Percentiles rank a stretch among this genome's conserved stretches.
Evolutionary conservation across 768 basidiomycete genomes (phyloP).

Genomic region (Lentinula aciculospora): DNA sequence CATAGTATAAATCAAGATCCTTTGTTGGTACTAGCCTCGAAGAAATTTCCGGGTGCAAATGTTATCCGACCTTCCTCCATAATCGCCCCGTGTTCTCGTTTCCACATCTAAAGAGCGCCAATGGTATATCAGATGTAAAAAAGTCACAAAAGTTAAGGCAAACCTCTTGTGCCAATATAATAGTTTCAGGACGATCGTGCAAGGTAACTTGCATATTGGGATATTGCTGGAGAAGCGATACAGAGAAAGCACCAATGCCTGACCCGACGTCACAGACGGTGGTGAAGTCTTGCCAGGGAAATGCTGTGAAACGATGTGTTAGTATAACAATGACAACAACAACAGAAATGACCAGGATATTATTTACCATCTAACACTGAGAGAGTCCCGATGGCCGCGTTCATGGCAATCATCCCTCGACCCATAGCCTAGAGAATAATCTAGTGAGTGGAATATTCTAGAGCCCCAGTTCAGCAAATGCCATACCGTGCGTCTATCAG

Average conservation of each 20-base stretch:
- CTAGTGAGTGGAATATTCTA: background rate
- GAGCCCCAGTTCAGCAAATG: background rate
- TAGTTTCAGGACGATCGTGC: background rate
- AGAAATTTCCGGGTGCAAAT: background rate
- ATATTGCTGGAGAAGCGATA: background rate
- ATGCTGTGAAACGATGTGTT: background rate
- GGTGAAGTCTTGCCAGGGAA: background rate
- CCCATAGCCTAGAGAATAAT: background rate
- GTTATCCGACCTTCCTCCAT: background rate
- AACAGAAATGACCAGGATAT: background rate
- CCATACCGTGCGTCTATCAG: background rate
- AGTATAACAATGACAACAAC: no score
- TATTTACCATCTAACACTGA: background rate
- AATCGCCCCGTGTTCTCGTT: background rate
- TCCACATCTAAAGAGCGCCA: background rate
- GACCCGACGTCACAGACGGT: background rate
- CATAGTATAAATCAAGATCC: background rate
- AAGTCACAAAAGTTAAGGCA: background rate
- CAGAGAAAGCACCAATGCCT: background rate
- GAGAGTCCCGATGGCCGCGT: conserved; percentile 5
- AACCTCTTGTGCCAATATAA: background rate
- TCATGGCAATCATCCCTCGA: conserved; percentile 17
- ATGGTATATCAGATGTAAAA: background rate
- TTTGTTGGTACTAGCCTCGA: background rate
- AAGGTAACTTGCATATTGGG: background rate